Percentiles rank a stretch among this genome's conserved stretches.
These are phyloP conservation scores for Eucalyptus tenuipes DNA, from an alignment of 345 rosid genomes.

Conservation along the genomic window DNA sequence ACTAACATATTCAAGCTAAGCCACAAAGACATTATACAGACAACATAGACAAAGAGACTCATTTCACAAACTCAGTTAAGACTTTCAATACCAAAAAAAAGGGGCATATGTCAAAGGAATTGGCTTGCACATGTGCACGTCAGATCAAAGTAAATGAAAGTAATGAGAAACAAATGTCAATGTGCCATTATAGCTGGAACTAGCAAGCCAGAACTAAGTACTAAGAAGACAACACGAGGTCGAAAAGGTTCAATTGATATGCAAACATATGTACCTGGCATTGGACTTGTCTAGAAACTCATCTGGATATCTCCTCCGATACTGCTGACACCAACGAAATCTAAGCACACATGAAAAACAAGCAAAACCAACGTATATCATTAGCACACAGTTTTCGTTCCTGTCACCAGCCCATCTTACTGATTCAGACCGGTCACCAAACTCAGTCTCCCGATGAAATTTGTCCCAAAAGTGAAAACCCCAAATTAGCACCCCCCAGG, in stretches of 20 bases:
- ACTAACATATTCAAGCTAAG: neutral
- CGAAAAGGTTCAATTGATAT: neutral
- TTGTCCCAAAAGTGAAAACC: neutral
- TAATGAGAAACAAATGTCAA: neutral
- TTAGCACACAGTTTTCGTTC: neutral
- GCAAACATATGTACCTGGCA: conserved; percentile 28
- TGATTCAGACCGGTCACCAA: neutral
- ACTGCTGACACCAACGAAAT: conserved; percentile 85
- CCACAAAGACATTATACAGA: neutral
- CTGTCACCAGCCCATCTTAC: neutral
- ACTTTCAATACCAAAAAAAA: neutral
- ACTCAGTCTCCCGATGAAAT: neutral
- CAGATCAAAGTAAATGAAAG: neutral
- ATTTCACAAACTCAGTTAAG: neutral
- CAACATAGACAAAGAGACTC: neutral
- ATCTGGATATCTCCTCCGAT: conserved; percentile 77
- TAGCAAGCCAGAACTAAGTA: neutral
- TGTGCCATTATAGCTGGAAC: neutral
- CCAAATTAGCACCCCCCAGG: neutral
- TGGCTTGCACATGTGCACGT: neutral
- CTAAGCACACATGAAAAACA: conserved; percentile 16
- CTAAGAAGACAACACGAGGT: neutral
- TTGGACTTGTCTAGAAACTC: conserved; percentile 86
- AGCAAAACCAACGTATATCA: neutral
- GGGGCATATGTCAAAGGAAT: neutral